phyloP scores from a whole-genome alignment of 2,329 filamentous ascomycete species.

The Aspergillus calidoustus region DNA sequence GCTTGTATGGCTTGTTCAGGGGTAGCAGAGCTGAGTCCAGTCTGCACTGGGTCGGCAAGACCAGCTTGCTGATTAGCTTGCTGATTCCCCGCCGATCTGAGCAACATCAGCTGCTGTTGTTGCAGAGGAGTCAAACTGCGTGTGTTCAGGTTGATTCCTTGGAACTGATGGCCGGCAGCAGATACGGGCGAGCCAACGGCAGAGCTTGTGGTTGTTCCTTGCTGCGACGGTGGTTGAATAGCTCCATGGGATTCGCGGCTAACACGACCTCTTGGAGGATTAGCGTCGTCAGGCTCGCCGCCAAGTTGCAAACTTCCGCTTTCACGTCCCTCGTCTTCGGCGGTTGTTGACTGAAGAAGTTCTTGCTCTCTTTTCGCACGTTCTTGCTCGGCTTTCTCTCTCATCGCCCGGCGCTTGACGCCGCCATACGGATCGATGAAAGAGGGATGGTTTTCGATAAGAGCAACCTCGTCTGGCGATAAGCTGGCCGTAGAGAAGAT shows the following conservation, averaged over 20 bases:
- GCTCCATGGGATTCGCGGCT: slow-evolving; percentile 64
- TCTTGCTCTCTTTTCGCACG: slow-evolving; percentile 59
- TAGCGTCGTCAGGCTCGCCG: slow-evolving; percentile 86
- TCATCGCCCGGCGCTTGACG: slow-evolving; percentile 77
- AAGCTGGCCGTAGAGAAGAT: slow-evolving; percentile 55
- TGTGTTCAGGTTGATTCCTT: slow-evolving; percentile 65
- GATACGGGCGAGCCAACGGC: slow-evolving; percentile 48
- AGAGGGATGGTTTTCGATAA: slow-evolving; percentile 68
- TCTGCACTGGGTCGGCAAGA: slow-evolving; percentile 51
- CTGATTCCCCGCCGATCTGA: slow-evolving; percentile 62
- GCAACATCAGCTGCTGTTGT: slow-evolving; percentile 71
- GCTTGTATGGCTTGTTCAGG: slow-evolving; percentile 50
- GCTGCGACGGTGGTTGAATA: slow-evolving; percentile 78
- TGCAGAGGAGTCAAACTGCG: slow-evolving; percentile 82
- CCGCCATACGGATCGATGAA: slow-evolving; percentile 84
- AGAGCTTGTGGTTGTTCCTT: slow-evolving; percentile 54
- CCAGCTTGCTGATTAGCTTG: slow-evolving; percentile 67
- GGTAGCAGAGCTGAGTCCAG: slow-evolving; percentile 34
- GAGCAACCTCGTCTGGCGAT: slow-evolving; percentile 53
- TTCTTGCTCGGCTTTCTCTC: slow-evolving; percentile 70
- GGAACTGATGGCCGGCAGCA: slow-evolving; percentile 48
- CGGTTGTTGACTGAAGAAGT: slow-evolving; percentile 54
- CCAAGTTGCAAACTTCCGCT: slow-evolving; percentile 87
- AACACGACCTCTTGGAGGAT: slow-evolving; percentile 53
- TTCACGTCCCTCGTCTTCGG: slow-evolving; percentile 76